These are phyloP conservation scores for Cryptococcus jaspeensis DNA, from an alignment of 1,284 basidiomycete species.

Conservation along the genomic window DNA sequence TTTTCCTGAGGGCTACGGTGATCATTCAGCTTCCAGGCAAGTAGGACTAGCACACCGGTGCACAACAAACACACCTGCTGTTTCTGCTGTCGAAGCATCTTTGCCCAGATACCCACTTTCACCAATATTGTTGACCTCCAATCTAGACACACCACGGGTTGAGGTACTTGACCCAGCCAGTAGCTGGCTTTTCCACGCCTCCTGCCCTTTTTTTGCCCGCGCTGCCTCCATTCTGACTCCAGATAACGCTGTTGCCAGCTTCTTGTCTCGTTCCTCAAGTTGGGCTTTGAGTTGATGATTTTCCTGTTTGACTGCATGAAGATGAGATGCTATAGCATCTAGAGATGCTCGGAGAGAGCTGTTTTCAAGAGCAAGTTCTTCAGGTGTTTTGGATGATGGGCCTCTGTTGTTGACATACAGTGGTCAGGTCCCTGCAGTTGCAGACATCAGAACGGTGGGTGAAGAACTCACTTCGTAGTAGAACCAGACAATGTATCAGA, in stretches of 20 bases:
- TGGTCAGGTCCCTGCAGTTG: not conserved
- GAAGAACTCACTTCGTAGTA: not conserved
- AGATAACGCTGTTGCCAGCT: constrained; percentile 40
- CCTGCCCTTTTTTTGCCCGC: constrained; percentile 35
- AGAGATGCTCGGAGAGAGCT: constrained; percentile 43
- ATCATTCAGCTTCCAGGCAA: not conserved
- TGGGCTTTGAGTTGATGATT: constrained; percentile 30
- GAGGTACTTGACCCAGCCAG: constrained; percentile 16
- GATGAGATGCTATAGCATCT: constrained; percentile 45
- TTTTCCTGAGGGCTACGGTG: constrained; percentile 14
- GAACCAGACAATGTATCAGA: not conserved
- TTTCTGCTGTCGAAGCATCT: not conserved
- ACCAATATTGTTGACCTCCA: constrained; percentile 2
- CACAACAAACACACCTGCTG: not conserved
- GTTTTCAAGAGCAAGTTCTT: constrained; percentile 51
- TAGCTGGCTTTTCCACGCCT: constrained; percentile 37
- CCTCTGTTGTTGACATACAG: not conserved
- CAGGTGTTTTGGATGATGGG: constrained; percentile 42
- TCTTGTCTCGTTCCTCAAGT: constrained; percentile 38
- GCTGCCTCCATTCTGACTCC: constrained; percentile 44
- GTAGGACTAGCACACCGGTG: not conserved
- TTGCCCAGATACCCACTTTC: constrained; percentile 2
- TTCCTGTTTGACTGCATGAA: constrained; percentile 34
- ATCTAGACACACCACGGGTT: not conserved
- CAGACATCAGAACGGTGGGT: too few species aligned